Evolutionary conservation across 192 early-diverging fungal species (phyloP).

Genomic region (Coemansia sp.): DNA sequence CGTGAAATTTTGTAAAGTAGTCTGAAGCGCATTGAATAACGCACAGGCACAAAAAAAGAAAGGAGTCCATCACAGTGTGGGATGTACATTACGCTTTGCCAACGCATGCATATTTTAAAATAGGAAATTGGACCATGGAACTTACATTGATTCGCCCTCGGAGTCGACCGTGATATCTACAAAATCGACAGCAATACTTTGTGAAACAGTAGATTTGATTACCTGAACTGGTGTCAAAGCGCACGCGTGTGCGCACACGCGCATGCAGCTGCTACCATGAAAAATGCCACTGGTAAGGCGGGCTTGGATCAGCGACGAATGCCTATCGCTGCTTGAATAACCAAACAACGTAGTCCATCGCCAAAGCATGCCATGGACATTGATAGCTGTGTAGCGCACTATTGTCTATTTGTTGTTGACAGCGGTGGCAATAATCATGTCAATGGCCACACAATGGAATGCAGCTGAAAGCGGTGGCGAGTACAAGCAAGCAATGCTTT

Average conservation of each 20-base stretch:
- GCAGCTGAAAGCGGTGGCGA: not conserved
- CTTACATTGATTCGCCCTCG: slow-evolving; percentile 70
- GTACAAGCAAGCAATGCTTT: not conserved
- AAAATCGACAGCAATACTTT: not conserved
- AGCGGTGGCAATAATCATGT: not conserved
- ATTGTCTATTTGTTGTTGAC: not conserved
- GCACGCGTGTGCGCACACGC: not conserved
- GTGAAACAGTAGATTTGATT: not conserved
- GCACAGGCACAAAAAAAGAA: not conserved
- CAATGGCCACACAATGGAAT: slow-evolving; percentile 8
- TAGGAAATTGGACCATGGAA: slow-evolving; percentile 1
- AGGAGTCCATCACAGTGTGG: not conserved
- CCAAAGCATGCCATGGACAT: not conserved
- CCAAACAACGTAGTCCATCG: not conserved
- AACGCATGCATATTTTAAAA: not conserved
- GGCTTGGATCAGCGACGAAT: not conserved
- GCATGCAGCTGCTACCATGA: not conserved
- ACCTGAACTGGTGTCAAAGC: not conserved
- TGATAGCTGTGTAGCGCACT: not conserved
- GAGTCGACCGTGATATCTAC: slow-evolving; percentile 64
- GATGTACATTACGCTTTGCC: not conserved
- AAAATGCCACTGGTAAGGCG: not conserved
- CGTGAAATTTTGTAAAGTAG: not conserved
- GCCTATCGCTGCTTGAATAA: not conserved
- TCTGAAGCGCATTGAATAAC: not conserved